Base-by-base conservation (phyloP, 306 rosid genomes). In the Vigna unguiculata region DNA sequence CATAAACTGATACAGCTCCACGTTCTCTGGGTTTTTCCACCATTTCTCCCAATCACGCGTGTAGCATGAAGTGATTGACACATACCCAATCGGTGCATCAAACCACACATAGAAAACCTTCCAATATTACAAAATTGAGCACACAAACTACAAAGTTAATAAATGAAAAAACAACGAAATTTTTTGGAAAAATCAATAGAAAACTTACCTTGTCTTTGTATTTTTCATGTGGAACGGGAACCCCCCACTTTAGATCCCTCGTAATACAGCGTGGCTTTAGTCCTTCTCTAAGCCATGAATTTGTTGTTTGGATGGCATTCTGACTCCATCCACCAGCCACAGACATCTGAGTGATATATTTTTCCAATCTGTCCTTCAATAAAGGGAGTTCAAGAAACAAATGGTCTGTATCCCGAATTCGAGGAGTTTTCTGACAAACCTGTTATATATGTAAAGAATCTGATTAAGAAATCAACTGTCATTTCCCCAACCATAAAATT, bases 31-130 rank as follows among this genome's bases (percentile, higher is more conserved):
- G 80, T 90, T 90, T 84, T 95, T 95, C 99, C 99, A 95, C 99
- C 99, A 95, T 83, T 87, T 82, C 86, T 95, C 97, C 99, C 97
- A 95, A 19, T 95, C 93, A 38, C 79, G 74, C 71, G 97, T 95
- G 87, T 92, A 90, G 86, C 99, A 87, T 59, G 94, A 75, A 67
- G 99, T 95, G 83, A 95, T 92, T 45, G 97, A 95, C 63, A 95
- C 89, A 72, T 95, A 92, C 25, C 99, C 96, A 79, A 95, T 95
- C 17, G 99, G 99, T 63, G 97, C 99, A 86, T 89, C 99, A 84
- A 92, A 95, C 97, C 99, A 95, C 21, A 95, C 97, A 66, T 95
- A 95, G 90, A 95, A 95, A 77, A 95, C 97, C 97, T 95, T 77
- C 55, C 63, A 63, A 80, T 78, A 49, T 57, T 13, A 63, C 63